Evolutionary conservation across 2,329 filamentous ascomycete genomes (phyloP).

Genomic region (Penicillium sp.): DNA sequence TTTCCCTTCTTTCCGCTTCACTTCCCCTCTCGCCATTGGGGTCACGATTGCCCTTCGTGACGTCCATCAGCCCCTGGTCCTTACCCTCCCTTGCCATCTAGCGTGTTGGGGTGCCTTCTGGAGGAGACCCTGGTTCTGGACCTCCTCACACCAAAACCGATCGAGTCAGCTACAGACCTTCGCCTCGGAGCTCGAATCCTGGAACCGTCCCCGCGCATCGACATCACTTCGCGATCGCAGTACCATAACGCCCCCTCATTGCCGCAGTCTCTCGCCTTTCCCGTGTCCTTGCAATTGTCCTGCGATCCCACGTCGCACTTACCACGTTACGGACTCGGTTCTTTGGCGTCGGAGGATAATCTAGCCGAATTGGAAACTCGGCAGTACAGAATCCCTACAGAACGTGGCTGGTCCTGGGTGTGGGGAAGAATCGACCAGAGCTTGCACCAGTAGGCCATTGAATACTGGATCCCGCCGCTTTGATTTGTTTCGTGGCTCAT

Average conservation of each 20-base stretch:
- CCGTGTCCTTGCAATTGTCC: constrained; percentile 2
- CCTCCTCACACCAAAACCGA: background rate
- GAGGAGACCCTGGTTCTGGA: background rate
- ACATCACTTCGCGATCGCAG: constrained; percentile 1
- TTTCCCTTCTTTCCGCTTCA: constrained; percentile 4
- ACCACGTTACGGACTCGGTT: constrained; percentile 4
- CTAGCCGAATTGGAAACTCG: constrained; percentile 25
- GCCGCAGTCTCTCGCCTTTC: background rate
- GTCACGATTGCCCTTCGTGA: constrained; percentile 2
- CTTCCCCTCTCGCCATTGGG: background rate
- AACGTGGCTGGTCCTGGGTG: constrained; percentile 22
- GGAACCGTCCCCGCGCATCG: background rate
- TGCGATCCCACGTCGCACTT: constrained; percentile 5
- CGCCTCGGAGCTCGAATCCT: background rate
- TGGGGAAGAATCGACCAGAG: constrained; percentile 24
- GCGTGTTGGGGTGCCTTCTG: background rate
- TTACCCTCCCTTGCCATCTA: background rate
- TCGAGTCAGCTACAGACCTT: background rate
- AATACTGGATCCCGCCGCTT: background rate
- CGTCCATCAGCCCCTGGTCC: background rate
- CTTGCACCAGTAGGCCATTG: constrained; percentile 11
- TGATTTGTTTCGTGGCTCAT: constrained; percentile 10
- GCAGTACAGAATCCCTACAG: constrained; percentile 19
- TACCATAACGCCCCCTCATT: background rate
- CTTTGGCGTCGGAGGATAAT: constrained; percentile 12